phyloP scores from a whole-genome alignment of 2,329 filamentous ascomycete genomes.

The Pseudogymnoascus sp. region DNA sequence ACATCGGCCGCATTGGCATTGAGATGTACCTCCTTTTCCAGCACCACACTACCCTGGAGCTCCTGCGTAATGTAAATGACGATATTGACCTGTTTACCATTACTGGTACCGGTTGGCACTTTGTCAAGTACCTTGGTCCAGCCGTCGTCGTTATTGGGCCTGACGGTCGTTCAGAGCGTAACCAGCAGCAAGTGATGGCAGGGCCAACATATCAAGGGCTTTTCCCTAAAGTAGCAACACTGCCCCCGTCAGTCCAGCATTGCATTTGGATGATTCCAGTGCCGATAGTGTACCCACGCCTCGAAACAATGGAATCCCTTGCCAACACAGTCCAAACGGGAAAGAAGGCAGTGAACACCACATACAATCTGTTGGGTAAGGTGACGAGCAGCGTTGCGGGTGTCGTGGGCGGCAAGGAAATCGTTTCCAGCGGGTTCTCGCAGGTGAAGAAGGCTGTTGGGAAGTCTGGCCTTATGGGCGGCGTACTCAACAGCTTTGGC shows the following conservation, averaged over 20 bases:
- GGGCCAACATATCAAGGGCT: constrained; percentile 95
- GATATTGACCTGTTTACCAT: constrained; percentile 93
- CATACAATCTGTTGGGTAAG: constrained; percentile 92
- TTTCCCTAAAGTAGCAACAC: constrained; percentile 85
- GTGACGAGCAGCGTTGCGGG: constrained; percentile 91
- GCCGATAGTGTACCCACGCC: constrained; percentile 78
- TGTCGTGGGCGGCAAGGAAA: constrained; percentile 87
- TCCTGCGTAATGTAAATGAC: constrained; percentile 78
- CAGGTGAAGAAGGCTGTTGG: constrained; percentile 95
- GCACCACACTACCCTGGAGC: constrained; percentile 90
- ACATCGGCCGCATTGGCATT: constrained; percentile 88
- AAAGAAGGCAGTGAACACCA: constrained; percentile 92
- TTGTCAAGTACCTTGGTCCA: constrained; percentile 91
- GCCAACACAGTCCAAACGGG: constrained; percentile 87
- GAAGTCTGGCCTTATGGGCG: constrained; percentile 91
- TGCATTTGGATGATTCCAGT: constrained; percentile 95
- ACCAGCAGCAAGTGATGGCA: constrained; percentile 83
- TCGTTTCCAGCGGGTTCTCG: constrained; percentile 86
- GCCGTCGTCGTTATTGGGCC: constrained; percentile 82
- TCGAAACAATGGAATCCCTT: constrained; percentile 86
- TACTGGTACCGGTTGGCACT: constrained; percentile 97
- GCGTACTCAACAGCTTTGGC: constrained; percentile 90
- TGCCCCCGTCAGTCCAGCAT: constrained; percentile 90
- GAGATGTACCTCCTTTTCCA: constrained; percentile 99
- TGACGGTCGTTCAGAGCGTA: constrained; percentile 86